Conservation (phyloP, 2,329 filamentous ascomycete species). For the Ilyonectria robusta region DNA sequence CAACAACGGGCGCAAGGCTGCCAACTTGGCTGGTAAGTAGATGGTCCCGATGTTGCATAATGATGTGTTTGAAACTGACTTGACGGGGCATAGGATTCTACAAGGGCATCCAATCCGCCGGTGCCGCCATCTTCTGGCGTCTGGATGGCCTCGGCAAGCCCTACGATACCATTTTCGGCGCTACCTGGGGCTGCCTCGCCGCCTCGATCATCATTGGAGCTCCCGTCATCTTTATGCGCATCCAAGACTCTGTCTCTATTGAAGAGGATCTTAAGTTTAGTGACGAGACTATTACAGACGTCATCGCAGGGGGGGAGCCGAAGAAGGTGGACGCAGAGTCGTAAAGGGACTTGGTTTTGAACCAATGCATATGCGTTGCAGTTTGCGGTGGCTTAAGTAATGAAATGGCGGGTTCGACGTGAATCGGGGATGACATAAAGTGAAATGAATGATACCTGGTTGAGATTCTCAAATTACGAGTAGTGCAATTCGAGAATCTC, state of each 20-base stretch:
- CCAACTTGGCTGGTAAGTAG: slow-evolving; percentile 75
- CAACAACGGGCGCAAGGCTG: slow-evolving; percentile 90
- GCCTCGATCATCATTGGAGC: slow-evolving; percentile 81
- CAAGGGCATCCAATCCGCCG: slow-evolving; percentile 65
- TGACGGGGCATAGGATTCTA: slow-evolving; percentile 74
- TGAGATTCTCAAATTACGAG: slow-evolving; percentile 4
- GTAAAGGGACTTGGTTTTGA: slow-evolving; percentile 7
- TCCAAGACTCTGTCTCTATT: slow-evolving; percentile 81
- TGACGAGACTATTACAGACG: slow-evolving; percentile 85
- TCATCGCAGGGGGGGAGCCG: slow-evolving; percentile 53
- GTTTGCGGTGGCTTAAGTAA: slow-evolving; percentile 12
- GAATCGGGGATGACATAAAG: background rate
- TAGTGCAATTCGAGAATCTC: background rate
- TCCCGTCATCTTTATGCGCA: slow-evolving; percentile 82
- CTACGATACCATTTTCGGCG: slow-evolving; percentile 79
- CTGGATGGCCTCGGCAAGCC: slow-evolving; percentile 53
- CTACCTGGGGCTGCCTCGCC: slow-evolving; percentile 80
- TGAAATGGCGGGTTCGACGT: slow-evolving; percentile 6
- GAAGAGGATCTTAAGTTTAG: slow-evolving; percentile 89
- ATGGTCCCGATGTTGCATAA: background rate
- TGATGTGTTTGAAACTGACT: slow-evolving; percentile 8
- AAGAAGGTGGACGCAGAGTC: slow-evolving; percentile 41
- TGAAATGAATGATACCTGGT: slow-evolving; percentile 23
- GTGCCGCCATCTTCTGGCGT: slow-evolving; percentile 49
- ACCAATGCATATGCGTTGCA: slow-evolving; percentile 1